These are phyloP conservation scores for Fusarium neocosmosporiellum DNA, from an alignment of 2,329 filamentous ascomycete species.

Conservation along the genomic window DNA sequence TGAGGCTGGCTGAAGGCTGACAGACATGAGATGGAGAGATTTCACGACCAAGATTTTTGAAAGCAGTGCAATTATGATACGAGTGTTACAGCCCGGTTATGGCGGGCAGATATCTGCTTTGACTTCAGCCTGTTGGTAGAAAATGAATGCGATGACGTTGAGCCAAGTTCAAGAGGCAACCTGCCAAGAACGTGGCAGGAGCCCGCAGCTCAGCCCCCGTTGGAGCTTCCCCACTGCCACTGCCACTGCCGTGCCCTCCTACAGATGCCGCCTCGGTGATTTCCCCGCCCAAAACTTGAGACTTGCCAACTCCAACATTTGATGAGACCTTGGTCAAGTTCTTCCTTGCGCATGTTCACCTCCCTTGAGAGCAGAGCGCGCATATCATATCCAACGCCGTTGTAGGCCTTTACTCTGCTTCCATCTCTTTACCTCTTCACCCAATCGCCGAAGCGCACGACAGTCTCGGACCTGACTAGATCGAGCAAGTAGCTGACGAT, in stretches of 20 bases:
- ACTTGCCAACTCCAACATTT: constrained; percentile 7
- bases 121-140: background rate
- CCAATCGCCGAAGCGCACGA: constrained; percentile 12
- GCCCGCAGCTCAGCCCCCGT: constrained; percentile 11
- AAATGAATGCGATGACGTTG: background rate
- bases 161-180: constrained; percentile 21
- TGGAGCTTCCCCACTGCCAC: constrained; percentile 17
- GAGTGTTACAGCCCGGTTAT: background rate
- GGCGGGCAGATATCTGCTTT: background rate
- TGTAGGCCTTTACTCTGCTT: background rate
- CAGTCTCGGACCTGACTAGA: constrained; percentile 1
- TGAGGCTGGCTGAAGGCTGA: background rate
- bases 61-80: background rate
- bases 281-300: constrained; percentile 35
- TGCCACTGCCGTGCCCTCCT: constrained; percentile 24
- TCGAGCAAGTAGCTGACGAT: constrained; percentile 43
- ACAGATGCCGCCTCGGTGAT: constrained; percentile 26
- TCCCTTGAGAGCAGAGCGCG: background rate
- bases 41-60: background rate
- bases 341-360: background rate
- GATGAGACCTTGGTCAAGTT: background rate
- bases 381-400: background rate
- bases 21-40: background rate
- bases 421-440: background rate
- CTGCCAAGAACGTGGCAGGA: constrained; percentile 16